Evolutionary conservation across 2,329 filamentous ascomycete species (phyloP), one percentile per base, ranked within the genome.

Genomic region (Rhinocladiella mackenziei): DNA sequence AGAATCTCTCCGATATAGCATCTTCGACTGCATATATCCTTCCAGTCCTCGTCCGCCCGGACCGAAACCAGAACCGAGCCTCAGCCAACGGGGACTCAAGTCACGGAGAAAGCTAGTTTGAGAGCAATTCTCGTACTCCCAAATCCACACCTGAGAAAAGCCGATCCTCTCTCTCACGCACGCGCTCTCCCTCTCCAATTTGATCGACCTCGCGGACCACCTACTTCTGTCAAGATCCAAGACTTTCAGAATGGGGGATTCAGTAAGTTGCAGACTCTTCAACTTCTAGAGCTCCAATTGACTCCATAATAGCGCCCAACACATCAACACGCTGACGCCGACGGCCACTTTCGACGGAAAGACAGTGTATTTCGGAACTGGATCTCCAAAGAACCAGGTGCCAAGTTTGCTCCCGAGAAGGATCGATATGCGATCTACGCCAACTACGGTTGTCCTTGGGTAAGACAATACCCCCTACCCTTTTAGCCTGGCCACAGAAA

Each of bases 391-490:
- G 68, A 74, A 7, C 64, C 73, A 0, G 62, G 60, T 5, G 67
- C 78, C 2, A 64, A 66, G 14, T 83, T 80, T 47, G 73, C 79
- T 0, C 72, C 79, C 0, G 77, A 80, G 50, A 74, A 71, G 45
- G 73, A 71, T 37, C 75, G 80, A 13, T 84, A 83, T 63, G 75
- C 72, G 0, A 65, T 84, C 3, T 84, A 83, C 58, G 60, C 81
- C 33, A 76, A 77, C 29, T 71, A 72, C 4, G 73, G 73, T 5
- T 84, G 81, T 53, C 80, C 80, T 3, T 84, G 80, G 56, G 80
- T 55, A 50, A 15, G 53, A 28, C 6, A 11, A 26, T 7, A 26
- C 7, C 7, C 7, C 7, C 7, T 11, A 14, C 4, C 4, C 18
- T 32, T 17, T 6, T 15, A 15, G 17, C 5, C 4, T 10, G 8